These are phyloP conservation scores for Salvia splendens DNA, from an alignment of 257 asterid species.

Conservation along the genomic window DNA sequence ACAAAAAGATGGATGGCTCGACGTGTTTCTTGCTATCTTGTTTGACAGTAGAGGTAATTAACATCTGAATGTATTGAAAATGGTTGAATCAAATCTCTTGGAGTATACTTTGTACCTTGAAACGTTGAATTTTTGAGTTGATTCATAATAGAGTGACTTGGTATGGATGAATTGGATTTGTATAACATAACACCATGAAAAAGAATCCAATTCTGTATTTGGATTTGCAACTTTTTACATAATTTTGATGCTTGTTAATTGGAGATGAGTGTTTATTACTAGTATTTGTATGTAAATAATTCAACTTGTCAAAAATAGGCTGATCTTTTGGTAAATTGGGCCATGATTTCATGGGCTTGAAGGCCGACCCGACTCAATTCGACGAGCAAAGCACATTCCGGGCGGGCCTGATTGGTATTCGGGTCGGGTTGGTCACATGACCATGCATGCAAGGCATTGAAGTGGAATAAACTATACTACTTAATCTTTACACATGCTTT, in stretches of 20 bases:
- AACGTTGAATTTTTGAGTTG: neutral
- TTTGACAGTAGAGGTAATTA: conserved; percentile 20
- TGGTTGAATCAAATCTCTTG: conserved; percentile 18
- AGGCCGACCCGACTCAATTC: no score
- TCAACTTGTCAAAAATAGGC: no score
- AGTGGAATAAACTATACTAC: no score
- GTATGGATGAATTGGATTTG: conserved; percentile 25
- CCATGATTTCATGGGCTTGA: neutral
- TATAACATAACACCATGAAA: conserved; percentile 26
- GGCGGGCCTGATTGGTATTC: no score
- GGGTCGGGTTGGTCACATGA: no score
- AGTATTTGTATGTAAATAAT: no score
- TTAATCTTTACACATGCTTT: neutral
- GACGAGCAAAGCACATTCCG: no score
- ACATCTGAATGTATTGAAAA: conserved; percentile 22
- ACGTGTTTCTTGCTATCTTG: conserved; percentile 8
- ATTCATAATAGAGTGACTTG: conserved; percentile 20
- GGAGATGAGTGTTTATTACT: neutral
- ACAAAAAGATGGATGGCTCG: conserved; percentile 10
- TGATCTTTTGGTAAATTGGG: neutral
- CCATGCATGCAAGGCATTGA: no score
- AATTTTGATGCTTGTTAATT: neutral
- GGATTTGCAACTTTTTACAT: neutral
- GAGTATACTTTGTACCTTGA: conserved; percentile 28
- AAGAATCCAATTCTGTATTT: neutral